A percentile compares a stretch with the other conserved stretches of the same genome.
Evolutionary conservation across 2,329 filamentous ascomycete species (phyloP).

Genomic region (Alternaria rosae): DNA sequence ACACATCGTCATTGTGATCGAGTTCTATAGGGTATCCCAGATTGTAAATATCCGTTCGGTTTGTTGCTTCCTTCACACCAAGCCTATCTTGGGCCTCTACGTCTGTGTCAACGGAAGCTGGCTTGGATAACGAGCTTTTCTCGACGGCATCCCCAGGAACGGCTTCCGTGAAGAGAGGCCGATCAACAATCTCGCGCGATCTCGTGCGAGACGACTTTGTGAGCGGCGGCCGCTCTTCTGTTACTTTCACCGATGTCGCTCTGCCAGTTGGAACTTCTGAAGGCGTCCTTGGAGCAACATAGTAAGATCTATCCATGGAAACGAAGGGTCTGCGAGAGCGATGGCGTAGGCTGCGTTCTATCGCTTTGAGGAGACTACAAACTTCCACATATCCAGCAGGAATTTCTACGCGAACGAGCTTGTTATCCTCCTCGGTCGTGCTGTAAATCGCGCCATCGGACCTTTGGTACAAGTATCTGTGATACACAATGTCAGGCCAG

Average conservation of each 20-base stretch:
- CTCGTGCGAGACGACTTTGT: too few species aligned
- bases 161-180: too few species aligned
- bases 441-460: slow-evolving; percentile 44
- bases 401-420: slow-evolving; percentile 55
- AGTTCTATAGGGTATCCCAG: too few species aligned
- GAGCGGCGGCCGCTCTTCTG: slow-evolving; percentile 38
- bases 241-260: slow-evolving; percentile 37
- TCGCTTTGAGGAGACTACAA: slow-evolving; percentile 50
- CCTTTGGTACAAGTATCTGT: slow-evolving; percentile 49
- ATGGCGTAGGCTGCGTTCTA: slow-evolving; percentile 50
- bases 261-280: slow-evolving; percentile 38
- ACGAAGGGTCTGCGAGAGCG: slow-evolving; percentile 49
- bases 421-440: slow-evolving; percentile 46
- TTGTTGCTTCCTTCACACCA: background rate
- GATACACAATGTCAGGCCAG: background rate
- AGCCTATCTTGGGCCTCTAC: background rate
- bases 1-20: background rate
- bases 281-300: slow-evolving; percentile 47
- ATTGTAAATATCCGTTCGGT: background rate
- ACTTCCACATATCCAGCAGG: slow-evolving; percentile 52
- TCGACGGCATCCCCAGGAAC: too few species aligned
- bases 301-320: slow-evolving; percentile 54
- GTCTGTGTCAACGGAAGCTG: too few species aligned
- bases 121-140: too few species aligned
- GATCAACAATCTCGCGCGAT: too few species aligned